Base-by-base conservation (phyloP, 2,329 filamentous ascomycete genomes). In the Beauveria brongniartii region DNA sequence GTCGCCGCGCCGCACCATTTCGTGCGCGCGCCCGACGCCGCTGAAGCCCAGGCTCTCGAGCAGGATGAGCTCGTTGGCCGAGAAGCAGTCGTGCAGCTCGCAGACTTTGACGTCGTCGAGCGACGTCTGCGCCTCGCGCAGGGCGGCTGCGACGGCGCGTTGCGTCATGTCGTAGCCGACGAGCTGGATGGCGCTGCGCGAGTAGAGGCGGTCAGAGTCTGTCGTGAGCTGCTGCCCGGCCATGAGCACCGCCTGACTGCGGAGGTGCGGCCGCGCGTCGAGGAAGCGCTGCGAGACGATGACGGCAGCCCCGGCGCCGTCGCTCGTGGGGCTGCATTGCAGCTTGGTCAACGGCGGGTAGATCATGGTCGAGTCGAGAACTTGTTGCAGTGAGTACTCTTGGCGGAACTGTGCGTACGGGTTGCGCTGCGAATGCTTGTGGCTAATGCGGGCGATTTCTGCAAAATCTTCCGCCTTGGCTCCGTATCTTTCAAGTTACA, bases 331-430 rank as follows among this genome's bases (percentile, higher is more conserved):
- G 76, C 93, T 97, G 82, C 93, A 97, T 78, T 97, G 94, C 20
- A 97, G 86, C 77, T 97, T 97, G 61, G 94, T 97, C 58, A 97
- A 82, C 12, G 93, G 93, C 65, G 85, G 84, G 77, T 91, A 86
- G 74, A 97, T 90, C 82, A 86, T 89, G 63, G 90, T 80, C 0
- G 90, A 78, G 37, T 88, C 80, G 71, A 91, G 75, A 71, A 97
- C 81, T 74, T 97, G 87, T 30, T 96, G 89, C 41, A 88, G 84
- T 0, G 89, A 90, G 79, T 97, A 97, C 71, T 93, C 90, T 69
- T 94, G 85, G 69, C 88, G 89, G 81, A 97, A 97, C 75, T 97
- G 93, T 16, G 91, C 93, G 81, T 97, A 97, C 9, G 93, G 93
- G 80, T 97, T 97, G 66, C 88, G 84, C 72, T 88, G 88, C 24